These are phyloP conservation scores for Xylariales sp. DNA, from an alignment of 2,329 filamentous ascomycete species.

Conservation along the genomic window DNA sequence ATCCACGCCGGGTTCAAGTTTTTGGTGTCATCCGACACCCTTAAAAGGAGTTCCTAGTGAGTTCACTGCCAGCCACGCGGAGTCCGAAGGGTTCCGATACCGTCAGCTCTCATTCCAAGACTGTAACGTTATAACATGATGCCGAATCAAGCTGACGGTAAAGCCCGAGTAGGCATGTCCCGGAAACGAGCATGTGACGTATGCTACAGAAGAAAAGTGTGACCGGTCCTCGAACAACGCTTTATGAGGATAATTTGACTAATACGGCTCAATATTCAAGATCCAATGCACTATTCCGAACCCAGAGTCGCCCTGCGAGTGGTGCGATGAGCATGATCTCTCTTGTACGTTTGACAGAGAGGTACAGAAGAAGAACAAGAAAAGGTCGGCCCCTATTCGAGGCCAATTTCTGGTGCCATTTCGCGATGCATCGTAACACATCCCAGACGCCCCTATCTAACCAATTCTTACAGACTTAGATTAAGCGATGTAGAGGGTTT, in stretches of 20 bases:
- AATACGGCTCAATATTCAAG: slow-evolving; percentile 6
- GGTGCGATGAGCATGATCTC: slow-evolving; percentile 25
- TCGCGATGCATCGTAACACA: no score
- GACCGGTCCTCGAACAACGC: not conserved
- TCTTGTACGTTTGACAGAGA: slow-evolving; percentile 25
- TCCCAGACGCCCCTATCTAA: no score
- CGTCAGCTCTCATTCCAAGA: not conserved
- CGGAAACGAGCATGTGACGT: slow-evolving; percentile 33
- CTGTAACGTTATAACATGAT: not conserved
- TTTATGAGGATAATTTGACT: not conserved
- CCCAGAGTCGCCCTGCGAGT: slow-evolving; percentile 17
- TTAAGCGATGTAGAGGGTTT: no score
- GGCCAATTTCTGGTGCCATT: no score
- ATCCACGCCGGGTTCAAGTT: no score
- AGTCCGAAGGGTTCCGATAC: slow-evolving; percentile 18
- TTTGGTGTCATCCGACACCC: no score
- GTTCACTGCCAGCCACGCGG: slow-evolving; percentile 1
- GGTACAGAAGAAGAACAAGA: slow-evolving; percentile 18
- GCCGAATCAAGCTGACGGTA: not conserved
- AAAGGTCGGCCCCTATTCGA: not conserved
- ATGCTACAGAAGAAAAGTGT: slow-evolving; percentile 28
- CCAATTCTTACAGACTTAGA: no score
- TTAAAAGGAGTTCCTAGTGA: not conserved
- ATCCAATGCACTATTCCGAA: slow-evolving; percentile 21
- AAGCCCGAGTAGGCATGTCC: slow-evolving; percentile 14